These are phyloP conservation scores for Mrakia hoshinonis DNA, from an alignment of 768 basidiomycete genomes.

Conservation along the genomic window DNA sequence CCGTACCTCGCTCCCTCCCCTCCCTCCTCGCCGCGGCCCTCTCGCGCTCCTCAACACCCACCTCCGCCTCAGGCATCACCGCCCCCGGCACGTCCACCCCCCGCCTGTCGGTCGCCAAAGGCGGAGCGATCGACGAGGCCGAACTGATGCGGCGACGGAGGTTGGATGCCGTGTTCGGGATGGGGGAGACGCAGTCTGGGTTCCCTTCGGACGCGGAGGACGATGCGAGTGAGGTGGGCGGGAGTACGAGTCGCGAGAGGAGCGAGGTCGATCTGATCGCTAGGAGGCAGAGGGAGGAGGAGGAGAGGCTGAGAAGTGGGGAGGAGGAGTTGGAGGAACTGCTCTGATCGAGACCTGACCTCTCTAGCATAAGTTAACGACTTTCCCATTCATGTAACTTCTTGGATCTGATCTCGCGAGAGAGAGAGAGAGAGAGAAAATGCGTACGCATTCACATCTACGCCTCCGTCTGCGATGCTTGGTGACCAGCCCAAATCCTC, in stretches of 20 bases:
- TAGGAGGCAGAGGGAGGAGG: not conserved
- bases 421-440: not conserved
- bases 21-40: constrained; percentile 21
- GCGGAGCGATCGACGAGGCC: constrained; percentile 46
- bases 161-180: constrained; percentile 45
- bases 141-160: constrained; percentile 52
- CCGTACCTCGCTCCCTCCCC: constrained; percentile 5
- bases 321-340: not conserved
- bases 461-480: not conserved
- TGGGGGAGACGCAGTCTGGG: constrained; percentile 33
- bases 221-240: not conserved
- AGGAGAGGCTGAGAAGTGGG: not conserved
- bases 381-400: not conserved
- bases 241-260: not conserved
- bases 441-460: not conserved
- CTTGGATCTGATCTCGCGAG: not conserved
- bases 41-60: constrained; percentile 8
- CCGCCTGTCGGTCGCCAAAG: not conserved
- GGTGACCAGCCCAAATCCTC: constrained; percentile 9
- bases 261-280: not conserved
- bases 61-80: not conserved
- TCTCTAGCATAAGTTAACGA: not conserved
- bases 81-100: not conserved
- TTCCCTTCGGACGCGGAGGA: not conserved
- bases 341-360: not conserved